Percentiles rank a stretch among this genome's conserved stretches.
These are phyloP conservation scores for Musa schizocarpa DNA, from an alignment of 176 grass and related monocot species.

Conservation along the genomic window DNA sequence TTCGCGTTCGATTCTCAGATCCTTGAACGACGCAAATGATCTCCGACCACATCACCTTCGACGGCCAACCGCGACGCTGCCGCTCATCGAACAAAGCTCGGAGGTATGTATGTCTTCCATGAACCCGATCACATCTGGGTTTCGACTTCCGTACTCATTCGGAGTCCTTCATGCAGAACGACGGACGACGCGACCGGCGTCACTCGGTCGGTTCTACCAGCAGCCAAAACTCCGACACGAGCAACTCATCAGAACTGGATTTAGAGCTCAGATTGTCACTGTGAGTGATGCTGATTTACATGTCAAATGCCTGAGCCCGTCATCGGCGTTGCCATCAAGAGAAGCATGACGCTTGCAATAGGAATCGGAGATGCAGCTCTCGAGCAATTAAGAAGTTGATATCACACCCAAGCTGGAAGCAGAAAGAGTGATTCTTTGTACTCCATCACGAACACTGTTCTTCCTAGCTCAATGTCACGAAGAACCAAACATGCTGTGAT, in stretches of 20 bases:
- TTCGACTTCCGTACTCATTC: background rate
- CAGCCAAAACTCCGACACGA: slow-evolving; percentile 1
- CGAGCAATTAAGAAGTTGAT: too few species aligned
- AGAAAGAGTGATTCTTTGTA: too few species aligned
- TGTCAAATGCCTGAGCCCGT: too few species aligned
- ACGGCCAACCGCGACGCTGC: background rate
- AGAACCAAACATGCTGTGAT: too few species aligned
- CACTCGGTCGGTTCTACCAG: background rate
- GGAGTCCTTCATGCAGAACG: background rate
- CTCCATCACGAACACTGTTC: too few species aligned
- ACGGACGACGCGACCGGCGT: background rate
- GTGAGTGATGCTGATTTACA: background rate
- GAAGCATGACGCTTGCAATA: too few species aligned
- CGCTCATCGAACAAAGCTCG: background rate
- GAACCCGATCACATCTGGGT: background rate
- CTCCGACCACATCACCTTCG: background rate
- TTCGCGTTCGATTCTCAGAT: background rate
- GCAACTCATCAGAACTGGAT: background rate
- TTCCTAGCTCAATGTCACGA: too few species aligned
- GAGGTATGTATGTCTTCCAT: background rate
- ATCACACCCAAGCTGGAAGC: too few species aligned
- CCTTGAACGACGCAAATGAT: background rate
- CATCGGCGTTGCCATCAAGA: too few species aligned
- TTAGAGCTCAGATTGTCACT: slow-evolving; percentile 3
- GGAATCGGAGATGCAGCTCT: too few species aligned